Percentiles rank a stretch among this genome's conserved stretches.
Evolutionary conservation across 2,329 filamentous ascomycete genomes (phyloP).

Genomic region (Verticillium alfalfae): DNA sequence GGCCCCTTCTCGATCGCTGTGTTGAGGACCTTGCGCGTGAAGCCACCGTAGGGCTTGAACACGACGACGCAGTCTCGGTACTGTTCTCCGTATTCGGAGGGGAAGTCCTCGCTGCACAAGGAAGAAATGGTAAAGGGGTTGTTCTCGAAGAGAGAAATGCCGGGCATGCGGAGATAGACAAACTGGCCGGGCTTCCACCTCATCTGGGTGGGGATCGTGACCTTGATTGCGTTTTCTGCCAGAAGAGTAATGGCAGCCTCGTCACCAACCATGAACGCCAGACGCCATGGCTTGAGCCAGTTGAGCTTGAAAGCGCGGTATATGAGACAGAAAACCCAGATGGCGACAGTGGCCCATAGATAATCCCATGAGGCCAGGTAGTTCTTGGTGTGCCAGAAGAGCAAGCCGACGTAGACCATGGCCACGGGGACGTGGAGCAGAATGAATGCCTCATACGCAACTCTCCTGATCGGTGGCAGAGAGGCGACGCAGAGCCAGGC

Average conservation of each 20-base stretch:
- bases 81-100: constrained; percentile 81
- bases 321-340: constrained; percentile 72
- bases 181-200: constrained; percentile 92
- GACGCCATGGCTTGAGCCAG: constrained; percentile 75
- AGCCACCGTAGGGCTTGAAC: constrained; percentile 86
- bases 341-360: constrained; percentile 71
- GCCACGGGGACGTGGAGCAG: constrained; percentile 77
- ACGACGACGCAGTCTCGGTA: constrained; percentile 87
- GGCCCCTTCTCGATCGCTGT: constrained; percentile 80
- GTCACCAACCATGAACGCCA: constrained; percentile 82
- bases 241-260: constrained; percentile 86
- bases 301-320: constrained; percentile 80
- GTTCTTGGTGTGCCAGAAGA: constrained; percentile 97
- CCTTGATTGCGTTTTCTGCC: constrained; percentile 90
- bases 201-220: constrained; percentile 90
- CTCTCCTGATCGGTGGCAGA: constrained; percentile 67
- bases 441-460: constrained; percentile 83
- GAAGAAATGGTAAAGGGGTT: constrained; percentile 95
- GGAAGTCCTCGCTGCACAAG: constrained; percentile 87
- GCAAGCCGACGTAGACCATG: constrained; percentile 71
- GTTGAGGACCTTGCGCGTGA: constrained; percentile 79
- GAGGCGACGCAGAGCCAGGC: constrained; percentile 81
- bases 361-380: constrained; percentile 88
- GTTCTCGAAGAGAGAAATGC: constrained; percentile 84
- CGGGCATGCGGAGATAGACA: constrained; percentile 90